Evolutionary conservation across 2,329 filamentous ascomycete species (phyloP).

Genomic region (Diaporthe ampelina): DNA sequence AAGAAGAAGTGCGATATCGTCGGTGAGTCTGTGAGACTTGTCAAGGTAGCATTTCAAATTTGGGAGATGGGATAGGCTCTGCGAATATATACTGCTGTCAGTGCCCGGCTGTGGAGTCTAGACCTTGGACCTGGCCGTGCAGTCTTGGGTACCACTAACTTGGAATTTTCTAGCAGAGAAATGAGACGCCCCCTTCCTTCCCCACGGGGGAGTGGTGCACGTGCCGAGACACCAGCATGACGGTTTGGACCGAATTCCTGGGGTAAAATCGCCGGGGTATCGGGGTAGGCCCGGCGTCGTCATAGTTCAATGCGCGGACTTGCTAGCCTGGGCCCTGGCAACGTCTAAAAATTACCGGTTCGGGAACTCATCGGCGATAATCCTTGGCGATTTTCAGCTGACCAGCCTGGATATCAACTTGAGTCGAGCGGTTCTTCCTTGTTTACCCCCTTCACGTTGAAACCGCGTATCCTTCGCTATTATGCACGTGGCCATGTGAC

Average conservation of each 20-base stretch:
- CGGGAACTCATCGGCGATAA: conserved; percentile 8
- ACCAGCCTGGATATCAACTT: neutral
- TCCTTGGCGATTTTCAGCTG: conserved; percentile 1
- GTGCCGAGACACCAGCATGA: conserved; percentile 19
- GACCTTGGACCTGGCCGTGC: neutral
- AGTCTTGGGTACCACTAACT: neutral
- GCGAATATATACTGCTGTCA: conserved; percentile 27
- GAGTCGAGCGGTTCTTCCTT: neutral
- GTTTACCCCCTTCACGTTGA: neutral
- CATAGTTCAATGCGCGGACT: neutral
- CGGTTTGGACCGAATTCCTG: conserved; percentile 27
- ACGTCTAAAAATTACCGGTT: neutral
- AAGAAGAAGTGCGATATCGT: neutral
- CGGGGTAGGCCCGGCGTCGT: conserved; percentile 10
- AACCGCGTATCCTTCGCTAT: conserved; percentile 3
- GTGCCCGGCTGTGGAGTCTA: conserved; percentile 24
- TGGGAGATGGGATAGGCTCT: conserved; percentile 19
- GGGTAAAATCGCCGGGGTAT: conserved; percentile 11
- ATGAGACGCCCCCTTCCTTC: neutral
- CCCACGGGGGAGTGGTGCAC: conserved; percentile 17
- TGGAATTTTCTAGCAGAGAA: conserved; percentile 7
- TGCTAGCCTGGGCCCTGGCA: neutral
- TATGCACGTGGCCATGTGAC: neutral
- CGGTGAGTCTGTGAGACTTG: conserved; percentile 7
- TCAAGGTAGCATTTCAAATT: conserved; percentile 8